Evolutionary conservation across 2,329 filamentous ascomycete genomes (phyloP), one percentile per base, ranked within the genome.

Genomic region (Penicillium vulpinum): DNA sequence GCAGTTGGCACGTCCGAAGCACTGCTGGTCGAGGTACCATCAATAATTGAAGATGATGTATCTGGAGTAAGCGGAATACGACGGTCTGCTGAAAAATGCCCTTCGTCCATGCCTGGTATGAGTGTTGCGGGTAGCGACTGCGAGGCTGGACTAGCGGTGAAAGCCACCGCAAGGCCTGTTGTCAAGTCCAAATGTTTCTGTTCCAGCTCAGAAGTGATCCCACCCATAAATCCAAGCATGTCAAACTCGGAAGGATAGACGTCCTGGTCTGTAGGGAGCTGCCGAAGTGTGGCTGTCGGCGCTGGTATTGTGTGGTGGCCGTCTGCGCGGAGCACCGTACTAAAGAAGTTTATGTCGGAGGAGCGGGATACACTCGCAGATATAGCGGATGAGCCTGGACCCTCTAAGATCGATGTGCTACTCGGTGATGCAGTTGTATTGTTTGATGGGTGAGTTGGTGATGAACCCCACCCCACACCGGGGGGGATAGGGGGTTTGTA

Each of bases 161-260:
- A 66, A 11, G 51, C 40, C 2, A 59, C 60, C 2, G 57, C 41
- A 9, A 57, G 47, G 0, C 68, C 62, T 29, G 66, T 67, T 0
- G 66, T 68, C 56, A 74, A 51, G 43, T 72, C 68, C 5, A 68
- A 56, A 50, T 73, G 71, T 50, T 70, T 74, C 50, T 72, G 71
- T 35, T 73, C 66, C 24, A 74, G 58, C 40, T 73, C 71, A 3
- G 69, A 71, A 3, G 69, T 73, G 11, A 73, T 71, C 3, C 67
- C 71, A n/a, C 71, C 70, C 50, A 73, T 74, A 38, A 73, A 73
- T 3, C 66, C 62, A n/a, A 72, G 67, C 63, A 74, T 73, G 51
- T 74, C 71, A 51, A 73, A 73, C 65, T 64, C n/a, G 55, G 33
- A 15, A 41, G 51, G 50, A 36, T 58, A 31, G 7, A 28, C 21